Percentiles rank a stretch among this genome's conserved stretches.
Conservation (phyloP, 257 asterid species). For the Petrea volubilis region DNA sequence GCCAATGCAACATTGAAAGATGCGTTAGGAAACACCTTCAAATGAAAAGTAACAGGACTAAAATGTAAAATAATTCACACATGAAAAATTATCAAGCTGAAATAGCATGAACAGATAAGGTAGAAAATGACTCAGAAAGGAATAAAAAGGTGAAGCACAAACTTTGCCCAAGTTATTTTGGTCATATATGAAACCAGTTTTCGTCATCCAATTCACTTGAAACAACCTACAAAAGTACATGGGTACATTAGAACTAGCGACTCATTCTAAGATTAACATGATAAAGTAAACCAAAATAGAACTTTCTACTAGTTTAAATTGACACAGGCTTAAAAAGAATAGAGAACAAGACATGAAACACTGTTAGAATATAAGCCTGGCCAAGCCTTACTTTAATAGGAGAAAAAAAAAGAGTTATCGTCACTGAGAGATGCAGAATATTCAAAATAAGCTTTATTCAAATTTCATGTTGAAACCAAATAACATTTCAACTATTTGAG, state of each 20-base stretch:
- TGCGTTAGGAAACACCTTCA: constrained; percentile 1
- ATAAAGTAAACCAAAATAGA: constrained; percentile 6
- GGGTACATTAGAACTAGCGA: constrained; percentile 24
- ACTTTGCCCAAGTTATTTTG: constrained; percentile 71
- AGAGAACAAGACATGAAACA: not conserved
- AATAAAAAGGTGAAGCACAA: constrained; percentile 51
- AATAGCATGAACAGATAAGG: constrained; percentile 7
- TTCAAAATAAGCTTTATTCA: not conserved
- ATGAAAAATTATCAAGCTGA: not conserved
- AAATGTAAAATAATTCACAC: not conserved
- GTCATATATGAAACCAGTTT: constrained; percentile 86
- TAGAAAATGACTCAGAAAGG: constrained; percentile 12
- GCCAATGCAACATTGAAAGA: constrained; percentile 3
- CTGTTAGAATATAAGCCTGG: not conserved
- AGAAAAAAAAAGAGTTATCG: not conserved
- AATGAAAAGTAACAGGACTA: constrained; percentile 1
- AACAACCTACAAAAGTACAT: constrained; percentile 80
- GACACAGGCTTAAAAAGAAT: not conserved
- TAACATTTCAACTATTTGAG: not conserved
- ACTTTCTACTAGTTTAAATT: not conserved
- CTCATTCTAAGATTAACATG: constrained; percentile 14
- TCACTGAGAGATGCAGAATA: constrained; percentile 1
- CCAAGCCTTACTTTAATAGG: not conserved
- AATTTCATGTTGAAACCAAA: not conserved
- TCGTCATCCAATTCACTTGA: constrained; percentile 86